Conservation (phyloP, 768 basidiomycete species). For the Candolleomyces eurysporus region DNA sequence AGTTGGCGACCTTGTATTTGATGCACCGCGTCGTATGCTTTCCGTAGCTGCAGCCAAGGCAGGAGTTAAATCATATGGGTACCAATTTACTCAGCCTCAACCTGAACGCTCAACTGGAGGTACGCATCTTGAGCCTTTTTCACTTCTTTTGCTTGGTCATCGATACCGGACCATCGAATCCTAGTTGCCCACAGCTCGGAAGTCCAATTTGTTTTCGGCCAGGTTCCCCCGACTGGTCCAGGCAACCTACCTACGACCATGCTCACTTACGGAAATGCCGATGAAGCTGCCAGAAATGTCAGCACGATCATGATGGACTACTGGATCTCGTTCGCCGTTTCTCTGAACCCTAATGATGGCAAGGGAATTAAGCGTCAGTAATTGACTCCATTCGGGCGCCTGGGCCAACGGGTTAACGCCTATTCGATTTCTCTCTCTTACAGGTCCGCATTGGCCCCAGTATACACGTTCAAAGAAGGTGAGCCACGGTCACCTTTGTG, state of each 20-base stretch:
- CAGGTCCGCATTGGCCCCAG: constrained; percentile 29
- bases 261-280: constrained; percentile 10
- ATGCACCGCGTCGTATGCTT: constrained; percentile 36
- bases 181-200: constrained; percentile 35
- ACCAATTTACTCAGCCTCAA: constrained; percentile 42
- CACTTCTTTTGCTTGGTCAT: not conserved
- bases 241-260: too few relatives aligned
- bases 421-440: not conserved
- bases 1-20: constrained; percentile 41
- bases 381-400: constrained; percentile 19
- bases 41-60: constrained; percentile 35
- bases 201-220: constrained; percentile 33
- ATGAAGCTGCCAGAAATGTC: constrained; percentile 18
- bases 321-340: constrained; percentile 41
- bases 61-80: constrained; percentile 39
- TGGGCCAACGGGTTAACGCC: not conserved
- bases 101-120: constrained; percentile 25
- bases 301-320: constrained; percentile 40
- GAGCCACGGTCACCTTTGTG: too few relatives aligned
- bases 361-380: constrained; percentile 17
- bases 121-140: constrained; percentile 9
- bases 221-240: constrained; percentile 6
- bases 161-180: not conserved
- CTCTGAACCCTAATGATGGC: constrained; percentile 38
- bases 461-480: constrained; percentile 17